A percentile compares a stretch with the other conserved stretches of the same genome.
Conservation (phyloP, 1,284 basidiomycete species). For the Pterula multifida region DNA sequence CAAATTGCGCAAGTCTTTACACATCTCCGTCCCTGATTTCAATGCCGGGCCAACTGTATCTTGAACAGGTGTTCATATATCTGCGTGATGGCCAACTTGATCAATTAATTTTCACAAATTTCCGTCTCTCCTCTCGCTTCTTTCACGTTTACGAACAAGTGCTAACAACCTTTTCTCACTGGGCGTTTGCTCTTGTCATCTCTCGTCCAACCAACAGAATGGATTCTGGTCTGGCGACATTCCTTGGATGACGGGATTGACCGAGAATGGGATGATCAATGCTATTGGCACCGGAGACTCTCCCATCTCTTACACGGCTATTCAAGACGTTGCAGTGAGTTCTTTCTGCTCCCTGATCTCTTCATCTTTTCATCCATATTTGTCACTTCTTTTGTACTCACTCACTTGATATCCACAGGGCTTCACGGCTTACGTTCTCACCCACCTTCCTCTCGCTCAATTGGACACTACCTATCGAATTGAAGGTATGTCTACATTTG, state of each 20-base stretch:
- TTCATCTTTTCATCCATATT: not conserved
- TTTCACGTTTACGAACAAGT: not conserved
- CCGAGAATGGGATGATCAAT: not conserved
- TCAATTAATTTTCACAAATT: too few species aligned
- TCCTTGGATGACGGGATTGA: not conserved
- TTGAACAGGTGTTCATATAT: too few species aligned
- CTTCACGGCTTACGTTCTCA: not conserved
- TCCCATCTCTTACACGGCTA: not conserved
- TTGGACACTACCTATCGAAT: not conserved
- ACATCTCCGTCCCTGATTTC: too few species aligned
- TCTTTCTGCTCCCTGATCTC: not conserved
- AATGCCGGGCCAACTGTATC: too few species aligned
- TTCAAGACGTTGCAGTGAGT: conserved; percentile 1
- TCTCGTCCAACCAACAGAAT: not conserved
- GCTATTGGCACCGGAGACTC: not conserved
- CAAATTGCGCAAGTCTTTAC: not conserved
- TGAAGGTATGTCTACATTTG: not conserved
- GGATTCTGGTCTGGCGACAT: not conserved
- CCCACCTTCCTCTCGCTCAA: not conserved
- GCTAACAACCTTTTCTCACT: too few species aligned
- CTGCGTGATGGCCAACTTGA: too few species aligned
- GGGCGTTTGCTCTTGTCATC: not conserved
- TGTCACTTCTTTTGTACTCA: not conserved
- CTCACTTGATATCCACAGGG: not conserved
- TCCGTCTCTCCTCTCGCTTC: not conserved